Evolutionary conservation across 768 basidiomycete species (phyloP).

Genomic region (Calocybe gangraenosa): DNA sequence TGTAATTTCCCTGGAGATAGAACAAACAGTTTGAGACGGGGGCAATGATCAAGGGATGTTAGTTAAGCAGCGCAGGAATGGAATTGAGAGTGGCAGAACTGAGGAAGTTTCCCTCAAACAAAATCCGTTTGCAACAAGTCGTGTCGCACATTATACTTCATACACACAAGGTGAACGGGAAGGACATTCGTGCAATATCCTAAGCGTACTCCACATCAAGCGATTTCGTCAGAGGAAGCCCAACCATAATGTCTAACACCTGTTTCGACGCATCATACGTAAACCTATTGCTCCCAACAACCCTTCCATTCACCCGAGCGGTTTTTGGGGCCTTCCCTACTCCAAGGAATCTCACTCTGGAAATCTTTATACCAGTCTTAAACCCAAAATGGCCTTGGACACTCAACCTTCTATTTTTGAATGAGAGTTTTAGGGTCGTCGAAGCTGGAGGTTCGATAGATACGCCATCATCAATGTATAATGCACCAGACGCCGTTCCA

Average conservation of each 20-base stretch:
- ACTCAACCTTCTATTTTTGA: conserved; percentile 23
- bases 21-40: too few relatives aligned
- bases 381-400: conserved; percentile 36
- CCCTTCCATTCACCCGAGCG: conserved; percentile 26
- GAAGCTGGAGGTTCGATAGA: conserved; percentile 31
- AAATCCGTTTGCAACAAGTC: too few relatives aligned
- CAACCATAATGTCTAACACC: conserved; percentile 42
- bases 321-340: conserved; percentile 24
- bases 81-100: too few relatives aligned
- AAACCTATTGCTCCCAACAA: conserved; percentile 17
- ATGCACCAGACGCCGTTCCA: conserved; percentile 46
- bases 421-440: conserved; percentile 32
- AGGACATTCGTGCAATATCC: too few relatives aligned
- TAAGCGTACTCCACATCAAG: conserved; percentile 26
- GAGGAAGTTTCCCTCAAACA: too few relatives aligned
- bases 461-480: conserved; percentile 67
- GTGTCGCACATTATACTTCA: too few relatives aligned
- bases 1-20: too few relatives aligned
- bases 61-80: too few relatives aligned
- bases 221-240: conserved; percentile 27
- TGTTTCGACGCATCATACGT: conserved; percentile 32
- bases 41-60: too few relatives aligned
- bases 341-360: conserved; percentile 35
- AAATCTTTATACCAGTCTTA: conserved; percentile 30
- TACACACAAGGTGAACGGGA: too few relatives aligned